Base-by-base conservation (phyloP, 2,329 filamentous ascomycete genomes). In the Thelonectria olida region DNA sequence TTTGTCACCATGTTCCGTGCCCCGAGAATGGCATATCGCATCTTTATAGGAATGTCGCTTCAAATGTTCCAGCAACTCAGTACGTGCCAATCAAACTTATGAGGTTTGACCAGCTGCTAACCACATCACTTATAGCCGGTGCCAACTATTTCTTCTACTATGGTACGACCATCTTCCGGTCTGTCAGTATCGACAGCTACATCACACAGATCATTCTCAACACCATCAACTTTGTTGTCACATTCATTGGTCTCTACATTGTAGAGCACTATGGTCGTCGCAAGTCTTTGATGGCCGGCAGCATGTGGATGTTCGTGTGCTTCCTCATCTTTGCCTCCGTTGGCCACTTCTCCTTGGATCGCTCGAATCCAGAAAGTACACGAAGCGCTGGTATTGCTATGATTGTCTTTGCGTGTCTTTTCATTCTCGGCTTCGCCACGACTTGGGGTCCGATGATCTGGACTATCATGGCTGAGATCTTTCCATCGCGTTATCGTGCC, bases 141-240 rank as follows among this genome's bases (percentile, higher is more conserved):
- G 88, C 87, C 27, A 90, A 90, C 69, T 90, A 86, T 74, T 89
- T 87, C 78, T 89, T 90, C 72, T 86, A 87, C 73, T 90, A 89
- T 56, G 84, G 83, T 5, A 87, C 85, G 22, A 82, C 80, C n/a
- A 80, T 83, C 63, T 83, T 83, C 62, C 63, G 52, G 6, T 81
- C 80, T 0, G 81, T 83, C 7, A 72, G 74, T 3, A 82, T 83
- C 61, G 84, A 89, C 76, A 86, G 85, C 23, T 91, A 87, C 70
- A 81, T 89, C 52, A 90, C 88, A 1, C 87, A 89, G 64, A 89
- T 91, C 66, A 90, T 91, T 58, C 81, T 90, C 27, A 85, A 85
- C 65, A 85, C 82, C 3, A 89, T 92, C 67, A 92, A 92, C 70
- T 89, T 91, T 10, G 79, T 81, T 52, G 86, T 86, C 62, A 92